A percentile compares a stretch with the other conserved stretches of the same genome.
phyloP scores from a whole-genome alignment of 306 rosid genomes.

The Sindora glabra region DNA sequence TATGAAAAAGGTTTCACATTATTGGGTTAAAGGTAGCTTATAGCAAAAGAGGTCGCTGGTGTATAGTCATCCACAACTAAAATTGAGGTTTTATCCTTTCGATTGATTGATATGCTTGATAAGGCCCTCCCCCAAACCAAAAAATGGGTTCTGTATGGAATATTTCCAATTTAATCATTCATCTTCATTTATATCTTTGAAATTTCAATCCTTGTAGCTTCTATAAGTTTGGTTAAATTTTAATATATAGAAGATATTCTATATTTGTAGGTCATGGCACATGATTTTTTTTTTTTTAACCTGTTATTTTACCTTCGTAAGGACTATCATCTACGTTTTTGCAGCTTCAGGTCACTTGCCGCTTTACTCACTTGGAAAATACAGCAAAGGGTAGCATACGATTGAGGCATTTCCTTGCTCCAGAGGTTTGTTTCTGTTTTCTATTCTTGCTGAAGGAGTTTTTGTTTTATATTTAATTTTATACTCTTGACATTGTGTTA shows the following conservation, averaged over 20 bases:
- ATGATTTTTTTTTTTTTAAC: not conserved
- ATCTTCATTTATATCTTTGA: too few relatives aligned
- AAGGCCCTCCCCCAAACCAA: too few relatives aligned
- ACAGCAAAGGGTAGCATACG: conserved; percentile 37
- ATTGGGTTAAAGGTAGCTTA: not conserved
- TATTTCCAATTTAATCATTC: too few relatives aligned
- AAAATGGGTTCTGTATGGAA: not conserved
- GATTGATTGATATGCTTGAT: too few relatives aligned
- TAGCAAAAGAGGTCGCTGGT: not conserved
- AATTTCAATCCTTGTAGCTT: too few relatives aligned
- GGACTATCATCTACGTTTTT: conserved; percentile 11
- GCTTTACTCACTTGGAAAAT: conserved; percentile 31
- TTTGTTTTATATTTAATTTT: not conserved
- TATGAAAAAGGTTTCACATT: not conserved
- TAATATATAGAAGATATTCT: not conserved
- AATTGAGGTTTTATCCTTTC: too few relatives aligned
- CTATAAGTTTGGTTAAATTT: too few relatives aligned
- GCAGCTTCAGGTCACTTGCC: conserved; percentile 42
- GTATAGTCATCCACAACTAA: too few relatives aligned
- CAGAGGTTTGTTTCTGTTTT: conserved; percentile 39
- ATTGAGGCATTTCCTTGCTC: conserved; percentile 42
- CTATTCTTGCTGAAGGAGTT: not conserved
- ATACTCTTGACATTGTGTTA: not conserved
- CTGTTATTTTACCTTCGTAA: not conserved
- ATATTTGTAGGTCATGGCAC: not conserved